These are phyloP conservation scores for Coniochaeta ligniaria DNA, from an alignment of 2,329 filamentous ascomycete genomes.

Conservation along the genomic window DNA sequence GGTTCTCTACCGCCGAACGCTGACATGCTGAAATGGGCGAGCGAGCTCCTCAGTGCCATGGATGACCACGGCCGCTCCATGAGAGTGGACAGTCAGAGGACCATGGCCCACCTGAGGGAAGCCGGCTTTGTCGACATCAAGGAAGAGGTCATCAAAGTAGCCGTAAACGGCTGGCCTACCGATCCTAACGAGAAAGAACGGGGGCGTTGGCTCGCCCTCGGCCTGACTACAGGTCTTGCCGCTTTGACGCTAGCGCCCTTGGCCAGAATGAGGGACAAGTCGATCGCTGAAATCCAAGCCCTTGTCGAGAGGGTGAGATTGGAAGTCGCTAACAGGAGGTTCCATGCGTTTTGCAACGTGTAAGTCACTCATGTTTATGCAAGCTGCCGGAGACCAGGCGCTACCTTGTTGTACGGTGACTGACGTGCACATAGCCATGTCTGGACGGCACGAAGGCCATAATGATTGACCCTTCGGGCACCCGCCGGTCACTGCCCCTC, in stretches of 20 bases:
- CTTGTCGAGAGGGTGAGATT: slow-evolving; percentile 56
- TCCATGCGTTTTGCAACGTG: slow-evolving; percentile 70
- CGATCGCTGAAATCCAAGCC: slow-evolving; percentile 51
- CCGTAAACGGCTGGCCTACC: slow-evolving; percentile 66
- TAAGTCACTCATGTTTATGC: slow-evolving; percentile 37
- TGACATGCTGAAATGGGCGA: slow-evolving; percentile 61
- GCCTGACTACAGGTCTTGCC: slow-evolving; percentile 65
- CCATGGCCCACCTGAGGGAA: slow-evolving; percentile 51
- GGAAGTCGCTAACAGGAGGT: slow-evolving; percentile 61
- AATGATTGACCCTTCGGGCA: background rate
- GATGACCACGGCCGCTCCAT: slow-evolving; percentile 58
- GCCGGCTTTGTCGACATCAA: slow-evolving; percentile 77
- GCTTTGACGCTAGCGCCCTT: slow-evolving; percentile 69
- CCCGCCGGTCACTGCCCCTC: background rate
- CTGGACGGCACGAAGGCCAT: slow-evolving; percentile 18
- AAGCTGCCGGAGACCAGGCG: background rate
- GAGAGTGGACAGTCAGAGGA: slow-evolving; percentile 45
- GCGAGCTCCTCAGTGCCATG: slow-evolving; percentile 61
- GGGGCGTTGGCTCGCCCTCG: slow-evolving; percentile 78
- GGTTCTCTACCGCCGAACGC: slow-evolving; percentile 50
- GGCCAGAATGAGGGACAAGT: slow-evolving; percentile 55
- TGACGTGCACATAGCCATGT: slow-evolving; percentile 14
- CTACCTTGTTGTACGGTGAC: background rate
- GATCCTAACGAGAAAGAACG: slow-evolving; percentile 60
- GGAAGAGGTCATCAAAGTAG: slow-evolving; percentile 61